Base-by-base conservation (phyloP, 2,329 filamentous ascomycete species). In the Trichoderma afroharzianum region DNA sequence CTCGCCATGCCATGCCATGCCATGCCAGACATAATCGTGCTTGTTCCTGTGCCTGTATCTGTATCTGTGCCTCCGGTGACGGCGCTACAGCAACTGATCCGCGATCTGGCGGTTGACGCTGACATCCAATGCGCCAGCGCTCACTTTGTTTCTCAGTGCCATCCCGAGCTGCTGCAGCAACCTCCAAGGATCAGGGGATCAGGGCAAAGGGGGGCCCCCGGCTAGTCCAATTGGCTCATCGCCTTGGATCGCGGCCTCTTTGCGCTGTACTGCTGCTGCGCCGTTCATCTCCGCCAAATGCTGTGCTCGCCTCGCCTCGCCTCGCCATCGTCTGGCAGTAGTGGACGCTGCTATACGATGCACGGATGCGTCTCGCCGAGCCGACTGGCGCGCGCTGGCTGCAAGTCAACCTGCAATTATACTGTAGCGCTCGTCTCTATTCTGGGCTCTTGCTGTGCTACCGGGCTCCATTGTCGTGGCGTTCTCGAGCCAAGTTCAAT, bases 371-470 rank as follows among this genome's bases (percentile, higher is more conserved):
- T 61, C 55, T 61, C 55, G 12, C 61, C 24, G 26, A 68, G 24
- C 66, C 36, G 66, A 58, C 28, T 53, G 28, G 62, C 53, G 62
- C 62, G 62, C 61, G 15, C 62, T 59, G 62, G 33, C 50, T 71
- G 69, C 69, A 71, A 59, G 39, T 66, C 69, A 66, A 61, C 36
- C 55, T 70, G 33, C 64, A 58, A 61, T 50, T 61, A n/a, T 43
- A 43, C 39, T 43, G 18, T 43, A 61, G 69, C 69, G 61, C 69
- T 71, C 69, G 36, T 71, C 61, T 71, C 53, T 50, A 50, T 61
- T 53, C 63, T 43, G 24, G 21, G 50, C 32, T 18, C 32, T 30
- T 57, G 18, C 57, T 12, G 62, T 53, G 28, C 43, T 18, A 9
- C 63, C 33, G 63, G 36, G 32, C 53, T 24, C 50, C 33, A 32